phyloP scores from a whole-genome alignment of 352 stramenopile genomes.

The Phytophthora constricta region DNA sequence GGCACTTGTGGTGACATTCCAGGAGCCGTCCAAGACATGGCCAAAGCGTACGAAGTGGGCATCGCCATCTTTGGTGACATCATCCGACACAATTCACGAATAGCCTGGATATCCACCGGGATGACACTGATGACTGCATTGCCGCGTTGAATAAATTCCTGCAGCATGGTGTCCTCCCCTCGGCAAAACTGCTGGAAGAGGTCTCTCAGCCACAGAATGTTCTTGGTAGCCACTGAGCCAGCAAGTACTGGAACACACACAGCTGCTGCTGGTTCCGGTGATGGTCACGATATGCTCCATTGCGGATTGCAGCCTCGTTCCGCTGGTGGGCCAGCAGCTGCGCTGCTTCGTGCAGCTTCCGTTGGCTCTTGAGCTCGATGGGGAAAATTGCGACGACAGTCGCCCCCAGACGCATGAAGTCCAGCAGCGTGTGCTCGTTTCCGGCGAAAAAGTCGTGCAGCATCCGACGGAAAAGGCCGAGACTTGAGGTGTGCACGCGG shows the following conservation, averaged over 20 bases:
- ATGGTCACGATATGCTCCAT: not conserved
- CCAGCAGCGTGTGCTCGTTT: slow-evolving; percentile 38
- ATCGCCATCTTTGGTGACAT: not conserved
- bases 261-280: slow-evolving; percentile 1
- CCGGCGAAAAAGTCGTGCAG: slow-evolving; percentile 33
- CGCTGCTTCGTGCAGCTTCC: not conserved
- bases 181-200: slow-evolving; percentile 31
- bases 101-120: not conserved
- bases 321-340: slow-evolving; percentile 1
- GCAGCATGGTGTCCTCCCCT: slow-evolving; percentile 17
- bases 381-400: slow-evolving; percentile 42
- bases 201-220: slow-evolving; percentile 21
- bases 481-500: slow-evolving; percentile 32
- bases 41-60: not conserved
- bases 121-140: slow-evolving; percentile 29
- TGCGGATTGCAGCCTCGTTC: not conserved
- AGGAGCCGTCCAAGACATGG: not conserved
- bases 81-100: not conserved
- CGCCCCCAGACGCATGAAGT: slow-evolving; percentile 44
- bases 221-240: slow-evolving; percentile 25
- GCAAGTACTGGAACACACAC: slow-evolving; percentile 15
- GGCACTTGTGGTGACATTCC: not conserved
- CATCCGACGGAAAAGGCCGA: slow-evolving; percentile 39
- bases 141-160: slow-evolving; percentile 15
- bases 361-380: slow-evolving; percentile 16